Base-by-base conservation (phyloP, 768 basidiomycete species). In the Hericium erinaceus region DNA sequence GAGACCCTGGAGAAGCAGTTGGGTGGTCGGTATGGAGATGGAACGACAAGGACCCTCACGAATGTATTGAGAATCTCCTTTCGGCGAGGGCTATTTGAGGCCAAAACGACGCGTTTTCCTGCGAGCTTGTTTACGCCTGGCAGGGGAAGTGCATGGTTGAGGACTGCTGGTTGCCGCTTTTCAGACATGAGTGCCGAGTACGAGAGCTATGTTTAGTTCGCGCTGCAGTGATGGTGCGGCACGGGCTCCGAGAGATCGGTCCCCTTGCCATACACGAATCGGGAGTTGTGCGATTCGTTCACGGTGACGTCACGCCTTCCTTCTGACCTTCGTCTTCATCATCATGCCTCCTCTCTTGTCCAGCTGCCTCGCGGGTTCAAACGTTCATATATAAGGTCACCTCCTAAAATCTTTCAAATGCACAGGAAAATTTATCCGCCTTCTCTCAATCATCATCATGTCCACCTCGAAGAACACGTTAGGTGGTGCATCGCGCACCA, bases 41-140 rank as follows among this genome's bases (percentile, higher is more conserved):
- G 6, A 49, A 54, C 41, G 24, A 28, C 13, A 41, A 49, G 39
- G 9, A 39, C 7, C 79, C 87, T 67, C 69, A 94, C 92, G 64
- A 88, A 80, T 6, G 79, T 85, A 55, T 75, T 78, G 20, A 98
- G 79, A 58, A 95, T 92, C 56, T 93, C 92, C 66, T 80, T 83
- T 65, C 94, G 77, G 62, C 94, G 78, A 1, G 92, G 90, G 64
- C 91, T 94, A 57, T 82, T 84, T 4, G 93, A 95, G 0, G 94
- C 94, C 1, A 98, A 77, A 2, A 97, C 73, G 50, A 98, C 80
- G 3, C 89, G 78, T 67, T 92, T 94, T 20, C 81, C 83, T 40
- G 75, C 67, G 1, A 97, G 78, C 67, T 85, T 89, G 64, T 84
- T 75, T 48, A 85, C 73, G 0, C 75, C 75, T 11, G 84, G 85